Percentiles rank a stretch among this genome's conserved stretches.
phyloP scores from a whole-genome alignment of 2,329 filamentous ascomycete genomes.

The Biscogniauxia mediterranea region DNA sequence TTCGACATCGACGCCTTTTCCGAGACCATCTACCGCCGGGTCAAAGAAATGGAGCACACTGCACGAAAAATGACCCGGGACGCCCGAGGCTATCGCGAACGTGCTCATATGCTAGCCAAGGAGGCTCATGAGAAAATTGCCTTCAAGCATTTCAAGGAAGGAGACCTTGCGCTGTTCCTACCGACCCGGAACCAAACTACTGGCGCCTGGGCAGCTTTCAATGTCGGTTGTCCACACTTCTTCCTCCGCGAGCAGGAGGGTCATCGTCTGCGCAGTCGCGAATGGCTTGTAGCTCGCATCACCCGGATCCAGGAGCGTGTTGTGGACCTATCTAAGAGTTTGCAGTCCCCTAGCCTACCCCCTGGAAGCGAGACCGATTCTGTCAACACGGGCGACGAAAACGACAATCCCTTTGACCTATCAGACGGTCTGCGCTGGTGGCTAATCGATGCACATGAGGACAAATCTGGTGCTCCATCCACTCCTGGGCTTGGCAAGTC shows the following conservation, averaged over 20 bases:
- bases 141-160: slow-evolving; percentile 93
- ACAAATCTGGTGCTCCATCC: slow-evolving; percentile 87
- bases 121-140: slow-evolving; percentile 96
- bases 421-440: slow-evolving; percentile 97
- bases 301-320: slow-evolving; percentile 87
- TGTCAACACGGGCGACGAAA: slow-evolving; percentile 62
- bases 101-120: slow-evolving; percentile 74
- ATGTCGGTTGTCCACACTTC: slow-evolving; percentile 94
- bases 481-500: slow-evolving; percentile 90
- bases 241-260: slow-evolving; percentile 91
- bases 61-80: slow-evolving; percentile 93
- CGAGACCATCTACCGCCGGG: slow-evolving; percentile 81
- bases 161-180: slow-evolving; percentile 89
- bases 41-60: slow-evolving; percentile 90
- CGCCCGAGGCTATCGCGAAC: slow-evolving; percentile 81
- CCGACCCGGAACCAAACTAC: slow-evolving; percentile 93
- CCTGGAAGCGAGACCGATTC: slow-evolving; percentile 48
- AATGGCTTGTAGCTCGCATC: slow-evolving; percentile 97
- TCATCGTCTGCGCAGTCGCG: slow-evolving; percentile 78
- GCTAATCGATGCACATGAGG: slow-evolving; percentile 87
- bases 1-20: slow-evolving; percentile 84
- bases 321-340: slow-evolving; percentile 82
- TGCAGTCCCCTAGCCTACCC: slow-evolving; percentile 48
- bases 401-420: slow-evolving; percentile 95
- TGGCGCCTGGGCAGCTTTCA: slow-evolving; percentile 97